Evolutionary conservation across 1,139 yeast species (phyloP).

Genomic region (Kazachstania sp.): DNA sequence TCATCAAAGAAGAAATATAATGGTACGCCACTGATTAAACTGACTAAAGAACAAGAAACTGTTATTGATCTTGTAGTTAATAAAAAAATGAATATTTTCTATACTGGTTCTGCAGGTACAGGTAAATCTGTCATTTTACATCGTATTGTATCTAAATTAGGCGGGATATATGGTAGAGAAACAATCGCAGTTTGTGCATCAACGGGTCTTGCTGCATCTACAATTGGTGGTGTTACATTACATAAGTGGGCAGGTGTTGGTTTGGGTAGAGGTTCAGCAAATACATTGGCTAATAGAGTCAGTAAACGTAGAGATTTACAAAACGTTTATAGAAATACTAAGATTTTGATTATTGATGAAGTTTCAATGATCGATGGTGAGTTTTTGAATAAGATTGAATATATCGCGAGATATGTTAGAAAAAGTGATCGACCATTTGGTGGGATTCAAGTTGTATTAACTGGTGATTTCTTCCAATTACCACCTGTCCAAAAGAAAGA

Average conservation of each 20-base stretch:
- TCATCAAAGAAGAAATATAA: constrained; percentile 1
- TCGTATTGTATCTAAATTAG: constrained; percentile 44
- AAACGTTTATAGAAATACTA: constrained; percentile 52
- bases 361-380: constrained; percentile 73
- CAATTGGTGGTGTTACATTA: constrained; percentile 75
- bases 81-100: constrained; percentile 48
- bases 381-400: constrained; percentile 56
- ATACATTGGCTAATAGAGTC: constrained; percentile 39
- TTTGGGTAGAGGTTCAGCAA: constrained; percentile 47
- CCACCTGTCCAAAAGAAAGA: constrained; percentile 59
- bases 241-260: constrained; percentile 78
- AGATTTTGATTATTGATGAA: constrained; percentile 69
- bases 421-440: constrained; percentile 55
- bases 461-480: constrained; percentile 81
- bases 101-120: constrained; percentile 79
- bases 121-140: constrained; percentile 72
- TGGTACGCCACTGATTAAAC: constrained; percentile 7
- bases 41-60: constrained; percentile 43
- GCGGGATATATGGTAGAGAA: constrained; percentile 36
- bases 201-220: constrained; percentile 85
- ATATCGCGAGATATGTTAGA: constrained; percentile 48
- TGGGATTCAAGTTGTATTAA: constrained; percentile 66
- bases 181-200: constrained; percentile 81
- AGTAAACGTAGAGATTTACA: constrained; percentile 37
- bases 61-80: constrained; percentile 47